A percentile compares a stretch with the other conserved stretches of the same genome.
Evolutionary conservation across 257 asterid species (phyloP).

Genomic region (Rehmannia glutinosa): DNA sequence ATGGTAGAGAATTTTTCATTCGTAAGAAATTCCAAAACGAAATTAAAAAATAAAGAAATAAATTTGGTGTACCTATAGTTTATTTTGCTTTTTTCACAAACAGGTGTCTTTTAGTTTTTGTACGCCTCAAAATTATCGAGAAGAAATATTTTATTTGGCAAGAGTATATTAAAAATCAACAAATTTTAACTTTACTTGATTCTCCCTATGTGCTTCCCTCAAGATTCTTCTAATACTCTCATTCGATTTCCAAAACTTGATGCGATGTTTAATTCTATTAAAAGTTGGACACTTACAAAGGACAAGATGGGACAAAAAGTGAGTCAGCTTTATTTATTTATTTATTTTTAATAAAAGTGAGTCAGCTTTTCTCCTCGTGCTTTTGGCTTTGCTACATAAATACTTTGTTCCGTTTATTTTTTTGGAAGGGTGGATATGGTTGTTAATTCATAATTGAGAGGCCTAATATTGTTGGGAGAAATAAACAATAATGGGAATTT

Average conservation of each 20-base stretch:
- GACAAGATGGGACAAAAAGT: conserved; percentile 43
- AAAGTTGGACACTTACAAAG: conserved; percentile 18
- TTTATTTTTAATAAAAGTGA: too few relatives aligned
- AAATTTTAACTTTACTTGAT: conserved; percentile 33
- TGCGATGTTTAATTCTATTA: conserved; percentile 16
- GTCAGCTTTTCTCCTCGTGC: conserved; percentile 38
- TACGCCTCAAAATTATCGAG: conserved; percentile 40
- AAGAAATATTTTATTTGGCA: conserved; percentile 15
- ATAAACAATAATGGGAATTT: neutral
- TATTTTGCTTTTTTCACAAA: neutral
- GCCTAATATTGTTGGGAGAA: neutral
- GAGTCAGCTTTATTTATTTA: conserved; percentile 37
- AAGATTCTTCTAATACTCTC: conserved; percentile 51
- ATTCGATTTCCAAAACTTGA: conserved; percentile 22
- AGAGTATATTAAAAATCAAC: neutral
- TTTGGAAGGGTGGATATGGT: neutral
- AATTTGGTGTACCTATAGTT: neutral
- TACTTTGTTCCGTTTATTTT: too few relatives aligned
- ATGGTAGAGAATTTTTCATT: conserved; percentile 38
- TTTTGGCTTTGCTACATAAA: too few relatives aligned
- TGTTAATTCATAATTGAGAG: too few relatives aligned
- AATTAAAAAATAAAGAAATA: neutral
- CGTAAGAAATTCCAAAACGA: neutral
- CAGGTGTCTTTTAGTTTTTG: conserved; percentile 51
- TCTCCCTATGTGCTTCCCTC: conserved; percentile 42